A percentile compares a stretch with the other conserved stretches of the same genome.
These are phyloP conservation scores for Malania oleifera DNA, from an alignment of 164 flowering plant genomes.

Conservation along the genomic window DNA sequence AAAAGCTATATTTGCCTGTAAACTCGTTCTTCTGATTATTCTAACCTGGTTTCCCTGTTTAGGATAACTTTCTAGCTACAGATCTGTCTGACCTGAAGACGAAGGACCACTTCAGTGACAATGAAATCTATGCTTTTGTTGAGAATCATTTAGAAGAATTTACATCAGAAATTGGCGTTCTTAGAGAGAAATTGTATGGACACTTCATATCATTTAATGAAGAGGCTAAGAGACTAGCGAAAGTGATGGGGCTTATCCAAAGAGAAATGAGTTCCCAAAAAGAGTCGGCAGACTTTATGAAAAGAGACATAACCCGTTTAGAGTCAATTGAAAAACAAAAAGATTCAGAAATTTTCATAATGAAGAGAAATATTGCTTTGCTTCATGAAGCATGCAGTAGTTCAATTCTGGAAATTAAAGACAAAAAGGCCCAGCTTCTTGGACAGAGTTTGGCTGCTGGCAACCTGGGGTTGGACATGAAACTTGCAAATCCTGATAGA, in stretches of 20 bases:
- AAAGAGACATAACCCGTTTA: constrained; percentile 26
- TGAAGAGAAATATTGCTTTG: constrained; percentile 36
- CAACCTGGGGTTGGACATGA: constrained; percentile 18
- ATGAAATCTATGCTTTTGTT: constrained; percentile 28
- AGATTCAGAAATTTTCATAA: constrained; percentile 33
- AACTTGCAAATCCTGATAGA: constrained; percentile 20
- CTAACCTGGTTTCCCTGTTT: constrained; percentile 3
- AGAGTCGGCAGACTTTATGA: constrained; percentile 38
- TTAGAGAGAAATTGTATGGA: constrained; percentile 35
- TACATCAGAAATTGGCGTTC: constrained; percentile 25
- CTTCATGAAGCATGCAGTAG: constrained; percentile 63
- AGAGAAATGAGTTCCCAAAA: constrained; percentile 33
- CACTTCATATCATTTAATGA: constrained; percentile 38
- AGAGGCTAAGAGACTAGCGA: constrained; percentile 32
- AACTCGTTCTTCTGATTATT: constrained; percentile 3
- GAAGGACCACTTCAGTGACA: constrained; percentile 23
- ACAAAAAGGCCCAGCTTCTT: constrained; percentile 30
- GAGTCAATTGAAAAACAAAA: constrained; percentile 38
- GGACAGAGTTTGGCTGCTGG: constrained; percentile 27
- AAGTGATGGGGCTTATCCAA: constrained; percentile 26
- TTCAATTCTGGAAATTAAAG: constrained; percentile 54
- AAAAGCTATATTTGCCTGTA: no score
- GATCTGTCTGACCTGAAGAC: constrained; percentile 20
- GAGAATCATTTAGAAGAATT: constrained; percentile 37
- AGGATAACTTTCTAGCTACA: constrained; percentile 31